Evolutionary conservation across 129 eudicot genomes (phyloP).

Genomic region (Flaveria ramosissima): DNA sequence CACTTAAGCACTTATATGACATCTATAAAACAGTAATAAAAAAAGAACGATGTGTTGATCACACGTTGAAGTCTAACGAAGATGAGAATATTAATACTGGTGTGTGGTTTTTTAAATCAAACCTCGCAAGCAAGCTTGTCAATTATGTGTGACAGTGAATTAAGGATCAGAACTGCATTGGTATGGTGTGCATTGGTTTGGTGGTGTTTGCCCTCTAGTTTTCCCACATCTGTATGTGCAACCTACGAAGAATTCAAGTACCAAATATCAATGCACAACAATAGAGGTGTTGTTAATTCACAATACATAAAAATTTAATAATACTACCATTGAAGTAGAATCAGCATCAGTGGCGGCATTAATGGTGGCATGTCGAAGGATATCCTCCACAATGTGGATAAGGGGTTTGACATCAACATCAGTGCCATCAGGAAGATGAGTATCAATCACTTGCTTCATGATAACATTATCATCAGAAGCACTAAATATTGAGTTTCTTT

Average conservation of each 20-base stretch:
- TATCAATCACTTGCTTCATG: conserved; percentile 52
- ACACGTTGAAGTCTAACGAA: neutral
- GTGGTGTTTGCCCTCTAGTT: conserved; percentile 33
- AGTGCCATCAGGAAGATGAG: conserved; percentile 67
- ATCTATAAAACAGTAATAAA: conserved; percentile 42
- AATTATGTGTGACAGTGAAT: conserved; percentile 47
- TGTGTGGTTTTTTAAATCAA: conserved; percentile 9
- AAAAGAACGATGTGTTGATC: neutral
- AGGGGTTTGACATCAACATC: conserved; percentile 59
- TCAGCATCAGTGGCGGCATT: conserved; percentile 40
- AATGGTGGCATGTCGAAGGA: conserved; percentile 45
- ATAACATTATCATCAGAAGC: conserved; percentile 65
- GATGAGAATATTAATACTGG: conserved; percentile 4
- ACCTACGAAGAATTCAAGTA: conserved; percentile 26
- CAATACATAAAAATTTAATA: neutral
- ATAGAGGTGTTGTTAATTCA: conserved; percentile 9
- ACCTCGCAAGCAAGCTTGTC: conserved; percentile 68
- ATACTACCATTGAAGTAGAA: conserved; percentile 28
- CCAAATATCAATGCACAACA: conserved; percentile 19
- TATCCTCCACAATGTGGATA: conserved; percentile 55
- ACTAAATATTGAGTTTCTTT: conserved; percentile 48
- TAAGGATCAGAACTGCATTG: conserved; percentile 32
- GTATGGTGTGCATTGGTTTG: conserved; percentile 28
- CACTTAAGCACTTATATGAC: conserved; percentile 48
- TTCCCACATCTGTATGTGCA: conserved; percentile 28